These are phyloP conservation scores for Claviceps humidiphila DNA, from an alignment of 2,329 filamentous ascomycete species.

Conservation along the genomic window DNA sequence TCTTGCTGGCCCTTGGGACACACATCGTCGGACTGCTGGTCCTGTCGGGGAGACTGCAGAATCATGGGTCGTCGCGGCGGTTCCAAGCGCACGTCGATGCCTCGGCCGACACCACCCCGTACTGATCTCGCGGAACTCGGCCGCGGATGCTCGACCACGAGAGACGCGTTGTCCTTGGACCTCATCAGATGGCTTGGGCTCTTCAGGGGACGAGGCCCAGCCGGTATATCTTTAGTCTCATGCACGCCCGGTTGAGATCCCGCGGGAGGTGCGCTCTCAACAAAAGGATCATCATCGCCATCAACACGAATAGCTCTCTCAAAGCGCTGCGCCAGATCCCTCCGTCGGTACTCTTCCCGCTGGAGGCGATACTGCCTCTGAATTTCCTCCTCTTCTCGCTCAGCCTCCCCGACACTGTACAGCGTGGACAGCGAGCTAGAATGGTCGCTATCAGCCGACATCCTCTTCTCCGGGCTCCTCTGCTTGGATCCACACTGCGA, in stretches of 20 bases:
- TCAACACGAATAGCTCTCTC: background rate
- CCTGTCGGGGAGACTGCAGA: slow-evolving; percentile 4
- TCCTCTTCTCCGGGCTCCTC: slow-evolving; percentile 10
- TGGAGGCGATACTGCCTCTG: slow-evolving; percentile 1
- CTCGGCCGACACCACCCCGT: background rate
- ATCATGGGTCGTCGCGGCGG: slow-evolving; percentile 2
- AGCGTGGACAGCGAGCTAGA: slow-evolving; percentile 44
- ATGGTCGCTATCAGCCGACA: slow-evolving; percentile 28
- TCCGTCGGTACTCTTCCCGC: background rate
- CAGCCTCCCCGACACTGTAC: slow-evolving; percentile 39
- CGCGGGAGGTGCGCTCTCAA: slow-evolving; percentile 9
- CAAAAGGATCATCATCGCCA: slow-evolving; percentile 19
- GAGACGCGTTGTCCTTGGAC: background rate
- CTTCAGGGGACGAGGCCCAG: slow-evolving; percentile 8
- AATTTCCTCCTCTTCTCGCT: slow-evolving; percentile 17
- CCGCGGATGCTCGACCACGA: background rate
- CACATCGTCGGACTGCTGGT: slow-evolving; percentile 7
- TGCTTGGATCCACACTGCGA: slow-evolving; percentile 8
- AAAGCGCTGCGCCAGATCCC: background rate
- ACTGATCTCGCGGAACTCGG: background rate
- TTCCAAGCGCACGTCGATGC: background rate
- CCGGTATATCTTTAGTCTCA: slow-evolving; percentile 1
- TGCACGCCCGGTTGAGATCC: background rate
- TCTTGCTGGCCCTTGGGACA: slow-evolving; percentile 7
- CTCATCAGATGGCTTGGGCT: slow-evolving; percentile 9